Base-by-base conservation (phyloP, 306 rosid genomes). In the Prosopis cineraria region DNA sequence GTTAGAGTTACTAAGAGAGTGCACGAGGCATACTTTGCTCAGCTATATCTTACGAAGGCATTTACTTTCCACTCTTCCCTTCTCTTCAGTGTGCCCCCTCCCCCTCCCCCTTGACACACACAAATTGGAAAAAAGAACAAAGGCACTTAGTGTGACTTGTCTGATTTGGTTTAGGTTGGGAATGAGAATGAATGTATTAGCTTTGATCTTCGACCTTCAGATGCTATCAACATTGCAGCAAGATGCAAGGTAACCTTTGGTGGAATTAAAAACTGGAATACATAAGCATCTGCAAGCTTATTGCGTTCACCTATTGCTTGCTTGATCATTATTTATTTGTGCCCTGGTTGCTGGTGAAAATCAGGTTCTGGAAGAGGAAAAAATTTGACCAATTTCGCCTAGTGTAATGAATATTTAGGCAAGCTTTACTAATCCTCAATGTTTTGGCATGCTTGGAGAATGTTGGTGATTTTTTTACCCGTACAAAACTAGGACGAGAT, bases 141-240 rank as follows among this genome's bases (percentile, higher is more conserved):
- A 20, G 31, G 31, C 33, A 17, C 50, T 20, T 30, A 7, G 3
- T 58, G 17, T 72, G 65, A 63, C 19, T 65, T 73, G 29, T 50
- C 37, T 41, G 22, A 64, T 55, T 52, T 73, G 83, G 27, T 74
- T 56, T 85, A 91, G 97, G 93, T 74, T 11, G 97, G 91, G 27
- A 82, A 83, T 69, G 93, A 90, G 30, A 83, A 88, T 0, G 93
- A 90, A 45, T 85, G 75, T 65, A 78, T 90, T 80, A 88, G 90
- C 80, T 88, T 91, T 55, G 97, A 91, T 75, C 97, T 91, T 39
- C 93, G 97, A 30, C 97, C 97, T 72, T 91, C 97, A 66, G 97
- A 91, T 75, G 97, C 97, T 41, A 91, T 91, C 82, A 91, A 91
- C 90, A 86, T 91, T 83, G 97, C 97, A 34, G 94, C 88, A 27